A percentile compares a stretch with the other conserved stretches of the same genome.
Evolutionary conservation across 495 filamentous ascomycete genomes (phyloP).

Genomic region (Aspergillus bridgeri): DNA sequence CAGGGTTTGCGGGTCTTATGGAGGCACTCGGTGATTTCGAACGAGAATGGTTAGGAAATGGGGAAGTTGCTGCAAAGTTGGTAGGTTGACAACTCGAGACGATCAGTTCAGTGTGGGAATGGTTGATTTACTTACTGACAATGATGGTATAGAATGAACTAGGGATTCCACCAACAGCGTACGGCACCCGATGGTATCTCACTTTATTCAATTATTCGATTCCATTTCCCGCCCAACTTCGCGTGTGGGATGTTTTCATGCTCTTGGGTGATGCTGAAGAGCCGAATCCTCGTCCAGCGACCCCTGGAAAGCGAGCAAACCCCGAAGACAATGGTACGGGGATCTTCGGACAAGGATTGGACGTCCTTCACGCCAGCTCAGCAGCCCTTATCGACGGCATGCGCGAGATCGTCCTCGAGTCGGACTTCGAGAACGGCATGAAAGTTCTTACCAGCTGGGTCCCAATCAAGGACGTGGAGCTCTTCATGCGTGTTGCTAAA

Average conservation of each 20-base stretch:
- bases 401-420: slow-evolving; percentile 84
- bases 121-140: slow-evolving; percentile 12
- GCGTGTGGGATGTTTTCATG: slow-evolving; percentile 99
- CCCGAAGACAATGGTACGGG: slow-evolving; percentile 16
- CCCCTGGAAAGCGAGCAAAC: slow-evolving; percentile 41
- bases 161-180: slow-evolving; percentile 80
- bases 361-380: slow-evolving; percentile 86
- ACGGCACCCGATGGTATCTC: slow-evolving; percentile 95
- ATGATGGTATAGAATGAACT: slow-evolving; percentile 60
- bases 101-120: background rate
- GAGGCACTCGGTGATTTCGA: slow-evolving; percentile 85
- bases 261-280: slow-evolving; percentile 74
- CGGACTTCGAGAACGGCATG: slow-evolving; percentile 97
- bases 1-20: slow-evolving; percentile 86
- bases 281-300: background rate
- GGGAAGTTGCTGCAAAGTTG: slow-evolving; percentile 72
- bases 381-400: slow-evolving; percentile 92
- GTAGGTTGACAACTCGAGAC: slow-evolving; percentile 52
- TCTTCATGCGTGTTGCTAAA: slow-evolving; percentile 91
- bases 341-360: slow-evolving; percentile 65
- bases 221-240: slow-evolving; percentile 93
- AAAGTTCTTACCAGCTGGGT: slow-evolving; percentile 96
- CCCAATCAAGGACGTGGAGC: slow-evolving; percentile 89
- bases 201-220: slow-evolving; percentile 98
- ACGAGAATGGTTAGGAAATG: slow-evolving; percentile 72